Percentiles rank a stretch among this genome's conserved stretches.
Evolutionary conservation across 495 filamentous ascomycete genomes (phyloP).

Genomic region (Trichoderma orchidacearum): DNA sequence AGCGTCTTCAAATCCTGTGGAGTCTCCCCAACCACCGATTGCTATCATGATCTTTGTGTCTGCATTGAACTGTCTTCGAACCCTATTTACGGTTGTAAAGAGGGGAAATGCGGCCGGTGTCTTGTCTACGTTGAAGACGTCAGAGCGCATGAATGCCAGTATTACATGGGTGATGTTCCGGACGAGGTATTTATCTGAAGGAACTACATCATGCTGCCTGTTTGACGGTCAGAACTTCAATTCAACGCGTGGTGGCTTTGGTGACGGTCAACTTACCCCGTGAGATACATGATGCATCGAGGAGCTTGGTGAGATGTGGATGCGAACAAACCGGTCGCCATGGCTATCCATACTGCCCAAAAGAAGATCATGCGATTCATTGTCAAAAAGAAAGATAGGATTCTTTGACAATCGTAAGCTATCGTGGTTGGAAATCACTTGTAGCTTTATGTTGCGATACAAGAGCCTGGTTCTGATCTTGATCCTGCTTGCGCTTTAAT

Average conservation of each 20-base stretch:
- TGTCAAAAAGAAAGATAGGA: too few relatives aligned
- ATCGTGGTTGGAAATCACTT: too few relatives aligned
- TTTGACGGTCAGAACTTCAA: background rate
- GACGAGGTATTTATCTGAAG: slow-evolving; percentile 25
- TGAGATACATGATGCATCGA: slow-evolving; percentile 47
- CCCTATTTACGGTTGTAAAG: slow-evolving; percentile 43
- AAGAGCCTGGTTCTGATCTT: too few relatives aligned
- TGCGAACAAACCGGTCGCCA: background rate
- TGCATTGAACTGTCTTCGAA: slow-evolving; percentile 42
- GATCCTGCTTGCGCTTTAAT: too few relatives aligned
- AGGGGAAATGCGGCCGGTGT: slow-evolving; percentile 35
- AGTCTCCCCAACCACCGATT: slow-evolving; percentile 65
- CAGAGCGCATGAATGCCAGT: slow-evolving; percentile 51
- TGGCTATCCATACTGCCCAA: background rate
- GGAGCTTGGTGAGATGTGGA: background rate
- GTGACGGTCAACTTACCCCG: slow-evolving; percentile 24
- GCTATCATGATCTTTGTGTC: slow-evolving; percentile 55
- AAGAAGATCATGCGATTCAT: background rate
- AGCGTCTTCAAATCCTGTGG: slow-evolving; percentile 43
- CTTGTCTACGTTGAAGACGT: slow-evolving; percentile 41
- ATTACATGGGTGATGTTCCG: slow-evolving; percentile 47
- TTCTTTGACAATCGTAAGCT: background rate
- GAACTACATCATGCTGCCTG: slow-evolving; percentile 40
- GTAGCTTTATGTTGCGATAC: too few relatives aligned
- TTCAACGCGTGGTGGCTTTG: background rate